Percentiles rank a stretch among this genome's conserved stretches.
phyloP scores from a whole-genome alignment of 768 basidiomycete genomes.

The Mycena polygramma region DNA sequence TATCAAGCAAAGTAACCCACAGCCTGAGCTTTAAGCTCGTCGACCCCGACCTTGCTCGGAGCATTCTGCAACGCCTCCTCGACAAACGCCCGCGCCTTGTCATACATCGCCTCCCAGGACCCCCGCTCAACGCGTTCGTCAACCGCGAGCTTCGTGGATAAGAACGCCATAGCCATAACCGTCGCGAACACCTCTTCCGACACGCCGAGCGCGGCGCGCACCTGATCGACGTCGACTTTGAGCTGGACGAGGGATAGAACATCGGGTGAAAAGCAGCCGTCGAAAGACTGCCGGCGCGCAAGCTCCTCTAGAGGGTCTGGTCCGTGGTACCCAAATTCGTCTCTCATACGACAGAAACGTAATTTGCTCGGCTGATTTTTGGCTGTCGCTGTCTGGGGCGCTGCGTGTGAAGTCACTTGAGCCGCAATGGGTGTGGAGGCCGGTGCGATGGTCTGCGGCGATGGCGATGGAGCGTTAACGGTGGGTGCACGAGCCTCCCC shows the following conservation, averaged over 20 bases:
- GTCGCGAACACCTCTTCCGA: conserved; percentile 26
- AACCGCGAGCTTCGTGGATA: conserved; percentile 25
- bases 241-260: conserved; percentile 20
- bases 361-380: too few species aligned
- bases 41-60: not conserved
- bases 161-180: conserved; percentile 32
- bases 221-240: not conserved
- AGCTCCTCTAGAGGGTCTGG: conserved; percentile 22
- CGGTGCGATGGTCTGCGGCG: too few species aligned
- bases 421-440: too few species aligned
- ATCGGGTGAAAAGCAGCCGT: conserved; percentile 16
- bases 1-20: not conserved
- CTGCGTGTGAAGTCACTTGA: too few species aligned
- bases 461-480: too few species aligned
- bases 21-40: conserved; percentile 17
- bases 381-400: too few species aligned
- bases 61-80: conserved; percentile 1
- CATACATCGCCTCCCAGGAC: conserved; percentile 35
- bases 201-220: conserved; percentile 1
- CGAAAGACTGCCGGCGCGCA: conserved; percentile 24
- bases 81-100: conserved; percentile 32
- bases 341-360: too few species aligned
- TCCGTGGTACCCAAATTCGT: too few species aligned
- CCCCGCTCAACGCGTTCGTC: conserved; percentile 21
- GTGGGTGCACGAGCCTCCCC: too few species aligned